Evolutionary conservation across 108 stramenopile species (phyloP), one percentile per base, ranked within the genome.

Genomic region (Poteriospumella lacustris): DNA sequence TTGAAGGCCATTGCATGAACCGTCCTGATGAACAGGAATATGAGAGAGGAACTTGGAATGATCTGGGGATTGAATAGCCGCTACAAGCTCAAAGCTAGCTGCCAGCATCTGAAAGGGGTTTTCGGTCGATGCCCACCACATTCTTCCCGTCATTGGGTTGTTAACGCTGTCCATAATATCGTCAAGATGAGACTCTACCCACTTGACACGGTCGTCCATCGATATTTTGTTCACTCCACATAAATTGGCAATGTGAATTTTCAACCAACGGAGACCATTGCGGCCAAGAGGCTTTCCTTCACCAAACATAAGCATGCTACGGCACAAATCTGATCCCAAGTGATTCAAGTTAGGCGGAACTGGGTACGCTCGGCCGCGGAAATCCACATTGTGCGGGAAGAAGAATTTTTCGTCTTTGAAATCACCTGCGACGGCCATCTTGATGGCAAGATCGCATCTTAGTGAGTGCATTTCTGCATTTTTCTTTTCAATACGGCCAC

Each of bases 361-460:
- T 9, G 99, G 99, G 79, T 99, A 94, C 15, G 94, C 97, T 15
- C 99, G 86, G 26, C 99, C 97, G 15, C 99, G 87, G 81, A 99
- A 99, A 82, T 99, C 99, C 75, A 99, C 83, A 84, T 97, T 98
- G 91, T 96, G 95, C 3, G 97, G 97, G 76, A 97, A 99, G 85
- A 91, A 99, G 41, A 99, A 90, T 70, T 83, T 80, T 42, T 33
- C 92, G 44, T 95, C 88, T 80, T 84, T 76, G 82, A 96, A 94
- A 76, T 90, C 82, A 31, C 91, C 81, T 0, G 95, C 96, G 75
- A 94, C 90, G 59, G 87, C 82, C 39, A 97, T 67, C 81, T 96
- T 97, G 36, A 95, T 79, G 58, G 81, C 83, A 2, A 89, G 89
- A 41, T 93, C 93, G 81, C 93, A 95, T 39, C 94, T 84, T 2